phyloP scores from a whole-genome alignment of 73 alveolate genomes.

The Tetrahymena thermophila region DNA sequence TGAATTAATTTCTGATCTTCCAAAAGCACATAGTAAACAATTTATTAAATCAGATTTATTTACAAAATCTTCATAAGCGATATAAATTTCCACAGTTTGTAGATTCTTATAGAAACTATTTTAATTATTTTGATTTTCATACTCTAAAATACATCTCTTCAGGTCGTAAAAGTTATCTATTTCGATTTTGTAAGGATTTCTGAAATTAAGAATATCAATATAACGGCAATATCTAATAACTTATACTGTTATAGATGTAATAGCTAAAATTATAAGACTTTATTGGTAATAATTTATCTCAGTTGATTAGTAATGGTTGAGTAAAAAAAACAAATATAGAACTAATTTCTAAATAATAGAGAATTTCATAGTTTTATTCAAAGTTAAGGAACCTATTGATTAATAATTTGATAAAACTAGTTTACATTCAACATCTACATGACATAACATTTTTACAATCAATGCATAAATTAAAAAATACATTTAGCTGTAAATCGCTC shows the following conservation, averaged over 20 bases:
- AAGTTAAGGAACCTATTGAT: neutral
- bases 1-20: neutral
- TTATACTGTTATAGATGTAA: neutral
- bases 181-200: neutral
- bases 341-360: neutral
- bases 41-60: neutral
- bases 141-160: neutral
- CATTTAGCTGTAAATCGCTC: neutral
- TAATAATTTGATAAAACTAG: neutral
- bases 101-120: neutral
- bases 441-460: neutral
- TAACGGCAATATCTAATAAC: neutral
- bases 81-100: neutral
- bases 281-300: neutral
- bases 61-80: neutral
- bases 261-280: too few species aligned
- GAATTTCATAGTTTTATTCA: neutral
- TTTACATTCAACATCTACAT: neutral
- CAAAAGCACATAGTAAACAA: neutral
- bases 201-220: neutral
- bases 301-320: neutral
- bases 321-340: neutral
- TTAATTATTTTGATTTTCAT: neutral
- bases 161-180: neutral
- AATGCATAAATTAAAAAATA: neutral